phyloP scores from a whole-genome alignment of 1,284 basidiomycete species.

The Cryptococcus depauperatus region DNA sequence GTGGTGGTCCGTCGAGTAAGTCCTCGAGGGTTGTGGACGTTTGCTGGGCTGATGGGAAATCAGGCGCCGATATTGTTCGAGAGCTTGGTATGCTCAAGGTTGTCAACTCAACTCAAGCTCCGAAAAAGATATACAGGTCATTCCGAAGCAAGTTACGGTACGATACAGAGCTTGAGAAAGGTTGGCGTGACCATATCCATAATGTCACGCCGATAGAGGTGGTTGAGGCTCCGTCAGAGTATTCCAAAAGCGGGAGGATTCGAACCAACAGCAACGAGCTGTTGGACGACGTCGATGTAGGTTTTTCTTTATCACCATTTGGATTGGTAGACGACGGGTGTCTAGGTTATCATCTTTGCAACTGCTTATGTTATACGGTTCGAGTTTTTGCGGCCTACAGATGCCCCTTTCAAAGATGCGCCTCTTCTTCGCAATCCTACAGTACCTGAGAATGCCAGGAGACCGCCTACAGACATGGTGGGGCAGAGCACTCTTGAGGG shows the following conservation, averaged over 20 bases:
- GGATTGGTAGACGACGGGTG: background rate
- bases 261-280: slow-evolving; percentile 3
- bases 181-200: slow-evolving; percentile 6
- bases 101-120: too few relatives aligned
- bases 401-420: slow-evolving; percentile 7
- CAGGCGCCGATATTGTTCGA: too few relatives aligned
- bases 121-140: slow-evolving; percentile 11
- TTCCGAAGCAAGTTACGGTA: slow-evolving; percentile 9
- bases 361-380: slow-evolving; percentile 9
- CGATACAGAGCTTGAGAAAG: slow-evolving; percentile 10
- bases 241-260: slow-evolving; percentile 5
- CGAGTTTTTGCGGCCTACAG: slow-evolving; percentile 9
- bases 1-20: too few relatives aligned
- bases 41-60: too few relatives aligned
- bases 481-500: slow-evolving; percentile 5
- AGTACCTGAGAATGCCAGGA: background rate
- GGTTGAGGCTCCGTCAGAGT: slow-evolving; percentile 3
- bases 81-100: too few relatives aligned
- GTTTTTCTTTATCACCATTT: background rate
- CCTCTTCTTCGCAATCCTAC: slow-evolving; percentile 5
- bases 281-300: slow-evolving; percentile 9
- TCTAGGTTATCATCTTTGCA: slow-evolving; percentile 12
- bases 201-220: slow-evolving; percentile 11
- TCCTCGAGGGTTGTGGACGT: too few relatives aligned
- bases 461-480: slow-evolving; percentile 1